Conservation (phyloP, 164 flowering plant species). For the Platanus orientalis region DNA sequence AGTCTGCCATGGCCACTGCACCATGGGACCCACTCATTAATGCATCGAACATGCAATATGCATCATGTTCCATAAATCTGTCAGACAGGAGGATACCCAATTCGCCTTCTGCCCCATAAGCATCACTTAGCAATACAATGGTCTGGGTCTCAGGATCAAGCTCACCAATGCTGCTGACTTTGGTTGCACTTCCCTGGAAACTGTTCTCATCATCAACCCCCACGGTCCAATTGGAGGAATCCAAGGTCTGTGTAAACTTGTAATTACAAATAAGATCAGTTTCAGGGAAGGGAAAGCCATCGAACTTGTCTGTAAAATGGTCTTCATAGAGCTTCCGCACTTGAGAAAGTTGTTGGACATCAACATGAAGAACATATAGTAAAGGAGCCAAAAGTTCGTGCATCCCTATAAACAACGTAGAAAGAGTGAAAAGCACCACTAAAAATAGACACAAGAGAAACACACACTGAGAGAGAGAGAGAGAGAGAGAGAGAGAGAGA, state of each 20-base stretch:
- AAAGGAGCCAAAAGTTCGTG: constrained; percentile 97
- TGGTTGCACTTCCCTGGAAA: constrained; percentile 26
- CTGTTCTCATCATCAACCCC: constrained; percentile 31
- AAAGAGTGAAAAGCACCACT: neutral
- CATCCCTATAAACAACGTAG: constrained; percentile 66
- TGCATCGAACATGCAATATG: constrained; percentile 93
- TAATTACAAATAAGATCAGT: constrained; percentile 46
- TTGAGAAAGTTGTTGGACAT: constrained; percentile 61
- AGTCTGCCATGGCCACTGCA: constrained; percentile 78
- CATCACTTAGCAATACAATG: constrained; percentile 70
- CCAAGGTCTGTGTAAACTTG: constrained; percentile 40
- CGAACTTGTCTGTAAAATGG: constrained; percentile 83
- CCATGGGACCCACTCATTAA: constrained; percentile 77
- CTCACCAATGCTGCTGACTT: constrained; percentile 42
- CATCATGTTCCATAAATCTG: constrained; percentile 96
- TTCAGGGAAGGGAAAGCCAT: constrained; percentile 61
- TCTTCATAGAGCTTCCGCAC: constrained; percentile 70
- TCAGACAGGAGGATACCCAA: constrained; percentile 83
- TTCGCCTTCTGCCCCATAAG: constrained; percentile 98
- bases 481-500: neutral
- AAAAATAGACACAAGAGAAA: neutral
- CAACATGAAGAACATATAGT: constrained; percentile 85
- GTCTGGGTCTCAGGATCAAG: constrained; percentile 66
- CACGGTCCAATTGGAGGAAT: constrained; percentile 17
- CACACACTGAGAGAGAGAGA: neutral